Conservation (phyloP, 768 basidiomycete genomes). For the Gymnopilus junonius region DNA sequence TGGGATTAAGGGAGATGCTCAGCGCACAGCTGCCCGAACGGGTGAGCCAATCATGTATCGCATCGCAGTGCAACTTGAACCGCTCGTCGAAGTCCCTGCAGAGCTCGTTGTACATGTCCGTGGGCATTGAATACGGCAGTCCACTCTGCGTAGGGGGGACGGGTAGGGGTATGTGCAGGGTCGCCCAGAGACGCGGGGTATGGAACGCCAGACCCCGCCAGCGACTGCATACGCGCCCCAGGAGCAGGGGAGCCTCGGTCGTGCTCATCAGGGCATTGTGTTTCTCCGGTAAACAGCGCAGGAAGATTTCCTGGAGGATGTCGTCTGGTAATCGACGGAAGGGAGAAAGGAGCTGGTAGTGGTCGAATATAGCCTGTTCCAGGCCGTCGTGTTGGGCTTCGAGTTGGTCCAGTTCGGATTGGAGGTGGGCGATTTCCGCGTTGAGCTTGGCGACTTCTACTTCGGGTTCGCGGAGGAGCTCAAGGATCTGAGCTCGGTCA, state of each 20-base stretch:
- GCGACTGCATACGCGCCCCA: slow-evolving; percentile 19
- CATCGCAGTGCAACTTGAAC: slow-evolving; percentile 6
- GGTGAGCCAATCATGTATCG: slow-evolving; percentile 13
- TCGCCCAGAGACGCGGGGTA: slow-evolving; percentile 21
- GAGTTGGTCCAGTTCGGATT: slow-evolving; percentile 3
- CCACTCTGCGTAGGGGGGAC: slow-evolving; percentile 3
- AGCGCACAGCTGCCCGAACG: slow-evolving; percentile 16
- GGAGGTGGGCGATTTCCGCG: slow-evolving; percentile 10
- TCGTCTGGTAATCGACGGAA: slow-evolving; percentile 21
- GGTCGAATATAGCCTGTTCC: slow-evolving; percentile 11
- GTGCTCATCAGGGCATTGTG: slow-evolving; percentile 20
- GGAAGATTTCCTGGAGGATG: slow-evolving; percentile 20
- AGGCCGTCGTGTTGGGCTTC: slow-evolving; percentile 4
- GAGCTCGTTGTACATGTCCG: slow-evolving; percentile 1
- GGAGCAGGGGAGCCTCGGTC: slow-evolving; percentile 14
- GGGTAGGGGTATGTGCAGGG: slow-evolving; percentile 19
- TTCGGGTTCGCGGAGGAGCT: slow-evolving; percentile 12
- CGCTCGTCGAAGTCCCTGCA: slow-evolving; percentile 8
- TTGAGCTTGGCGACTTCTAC: neutral
- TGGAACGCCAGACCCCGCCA: slow-evolving; percentile 17
- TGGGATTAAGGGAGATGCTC: slow-evolving; percentile 16
- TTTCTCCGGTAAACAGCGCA: slow-evolving; percentile 14
- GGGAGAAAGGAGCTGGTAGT: slow-evolving; percentile 12
- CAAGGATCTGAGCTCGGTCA: slow-evolving; percentile 11
- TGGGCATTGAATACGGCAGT: neutral